Percentiles rank a stretch among this genome's conserved stretches.
Conservation (phyloP, 1,284 basidiomycete species). For the Polyporus tsugae region DNA sequence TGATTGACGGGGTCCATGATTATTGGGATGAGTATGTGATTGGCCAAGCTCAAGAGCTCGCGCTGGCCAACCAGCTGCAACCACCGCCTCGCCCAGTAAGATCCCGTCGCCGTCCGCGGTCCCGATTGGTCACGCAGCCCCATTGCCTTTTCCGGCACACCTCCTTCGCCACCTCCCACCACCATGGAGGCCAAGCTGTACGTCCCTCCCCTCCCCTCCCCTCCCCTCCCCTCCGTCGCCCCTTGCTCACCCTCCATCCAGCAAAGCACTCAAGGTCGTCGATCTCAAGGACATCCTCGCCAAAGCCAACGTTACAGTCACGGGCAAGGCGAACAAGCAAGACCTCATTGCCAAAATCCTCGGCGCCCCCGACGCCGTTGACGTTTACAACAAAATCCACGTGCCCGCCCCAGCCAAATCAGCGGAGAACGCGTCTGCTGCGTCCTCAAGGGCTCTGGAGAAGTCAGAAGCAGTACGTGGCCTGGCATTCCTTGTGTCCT, state of each 20-base stretch:
- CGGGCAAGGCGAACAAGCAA: constrained; percentile 67
- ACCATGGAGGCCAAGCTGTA: constrained; percentile 58
- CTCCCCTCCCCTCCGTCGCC: constrained; percentile 11
- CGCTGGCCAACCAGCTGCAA: constrained; percentile 35
- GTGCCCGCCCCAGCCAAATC: constrained; percentile 17
- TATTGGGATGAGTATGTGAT: constrained; percentile 47
- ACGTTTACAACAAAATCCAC: constrained; percentile 52
- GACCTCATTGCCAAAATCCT: constrained; percentile 73
- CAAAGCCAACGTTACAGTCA: constrained; percentile 55
- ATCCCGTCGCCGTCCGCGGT: constrained; percentile 22
- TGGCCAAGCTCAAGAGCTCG: constrained; percentile 31
- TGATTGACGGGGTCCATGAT: constrained; percentile 71
- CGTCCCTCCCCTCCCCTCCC: constrained; percentile 29
- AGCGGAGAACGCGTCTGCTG: constrained; percentile 20
- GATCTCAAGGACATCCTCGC: constrained; percentile 72
- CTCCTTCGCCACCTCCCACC: constrained; percentile 26
- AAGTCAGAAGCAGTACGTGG: constrained; percentile 38
- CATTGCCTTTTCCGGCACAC: constrained; percentile 33
- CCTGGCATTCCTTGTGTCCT: not conserved
- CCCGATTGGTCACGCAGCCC: constrained; percentile 34
- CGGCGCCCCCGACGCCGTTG: constrained; percentile 57
- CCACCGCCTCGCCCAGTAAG: constrained; percentile 32
- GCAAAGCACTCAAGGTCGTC: constrained; percentile 73
- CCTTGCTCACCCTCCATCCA: constrained; percentile 33
- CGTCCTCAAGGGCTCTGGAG: constrained; percentile 12